These are phyloP conservation scores for Pythium monospermum DNA, from an alignment of 352 stramenopile genomes.

Conservation along the genomic window DNA sequence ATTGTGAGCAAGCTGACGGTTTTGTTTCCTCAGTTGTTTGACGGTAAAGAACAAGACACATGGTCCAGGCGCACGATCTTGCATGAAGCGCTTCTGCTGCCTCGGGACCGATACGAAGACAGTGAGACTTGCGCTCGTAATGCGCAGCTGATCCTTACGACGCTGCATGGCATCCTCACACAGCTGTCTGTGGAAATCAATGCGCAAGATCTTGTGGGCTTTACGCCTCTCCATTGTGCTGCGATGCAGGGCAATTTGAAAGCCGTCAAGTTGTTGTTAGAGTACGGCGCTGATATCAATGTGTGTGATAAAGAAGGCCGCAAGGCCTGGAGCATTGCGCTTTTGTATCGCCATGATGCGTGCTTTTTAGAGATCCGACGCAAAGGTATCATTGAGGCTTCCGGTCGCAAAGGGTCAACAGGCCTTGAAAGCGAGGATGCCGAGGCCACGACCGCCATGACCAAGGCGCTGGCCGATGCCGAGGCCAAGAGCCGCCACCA, in stretches of 20 bases:
- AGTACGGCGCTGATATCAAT: slow-evolving; percentile 41
- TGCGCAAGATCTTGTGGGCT: slow-evolving; percentile 48
- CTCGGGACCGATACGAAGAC: slow-evolving; percentile 19
- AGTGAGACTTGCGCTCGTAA: slow-evolving; percentile 1
- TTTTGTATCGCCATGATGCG: slow-evolving; percentile 41
- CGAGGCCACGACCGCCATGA: not conserved
- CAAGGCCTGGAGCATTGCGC: slow-evolving; percentile 55
- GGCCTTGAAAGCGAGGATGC: not conserved
- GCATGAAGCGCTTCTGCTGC: slow-evolving; percentile 38
- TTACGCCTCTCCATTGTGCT: slow-evolving; percentile 53
- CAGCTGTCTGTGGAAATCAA: slow-evolving; percentile 33
- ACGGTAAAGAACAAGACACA: slow-evolving; percentile 32
- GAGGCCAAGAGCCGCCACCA: slow-evolving; percentile 1
- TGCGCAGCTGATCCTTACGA: slow-evolving; percentile 24
- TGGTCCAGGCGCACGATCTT: slow-evolving; percentile 43
- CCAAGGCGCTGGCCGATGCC: slow-evolving; percentile 2
- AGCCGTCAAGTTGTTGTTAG: slow-evolving; percentile 35
- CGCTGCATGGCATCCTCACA: slow-evolving; percentile 29
- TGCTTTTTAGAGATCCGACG: slow-evolving; percentile 63
- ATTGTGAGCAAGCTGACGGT: slow-evolving; percentile 50
- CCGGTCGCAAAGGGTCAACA: not conserved
- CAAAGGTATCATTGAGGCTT: slow-evolving; percentile 39
- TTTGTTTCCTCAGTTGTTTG: slow-evolving; percentile 37
- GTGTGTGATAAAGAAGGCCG: slow-evolving; percentile 36
- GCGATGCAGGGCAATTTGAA: slow-evolving; percentile 37